Evolutionary conservation across 225 moss, liverwort and hornwort species (phyloP).

Genomic region (Bryoerythrophyllum caledonicum): DNA sequence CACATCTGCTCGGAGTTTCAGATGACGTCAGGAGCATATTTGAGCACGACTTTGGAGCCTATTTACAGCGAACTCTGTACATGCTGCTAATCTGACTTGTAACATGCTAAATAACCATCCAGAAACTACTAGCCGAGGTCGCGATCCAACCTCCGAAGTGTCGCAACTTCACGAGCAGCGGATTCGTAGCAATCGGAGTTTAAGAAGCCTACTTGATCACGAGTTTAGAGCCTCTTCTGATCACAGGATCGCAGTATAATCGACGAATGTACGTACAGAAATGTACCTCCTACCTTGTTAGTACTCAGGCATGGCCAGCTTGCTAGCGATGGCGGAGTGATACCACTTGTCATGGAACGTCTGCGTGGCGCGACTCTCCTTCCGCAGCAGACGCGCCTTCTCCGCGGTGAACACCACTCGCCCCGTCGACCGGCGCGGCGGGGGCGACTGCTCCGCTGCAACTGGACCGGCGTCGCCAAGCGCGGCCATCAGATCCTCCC

Average conservation of each 20-base stretch:
- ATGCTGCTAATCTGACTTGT: not conserved
- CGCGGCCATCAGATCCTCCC: constrained; percentile 49
- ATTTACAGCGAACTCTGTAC: not conserved
- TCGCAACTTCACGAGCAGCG: constrained; percentile 22
- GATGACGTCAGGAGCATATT: not conserved
- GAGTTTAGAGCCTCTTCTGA: not conserved
- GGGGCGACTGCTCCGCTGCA: constrained; percentile 11
- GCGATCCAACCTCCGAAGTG: not conserved
- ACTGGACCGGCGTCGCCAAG: constrained; percentile 19
- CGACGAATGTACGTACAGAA: constrained; percentile 27
- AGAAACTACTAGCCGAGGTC: not conserved
- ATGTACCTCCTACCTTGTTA: not conserved
- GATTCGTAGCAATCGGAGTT: constrained; percentile 29
- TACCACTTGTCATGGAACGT: constrained; percentile 79
- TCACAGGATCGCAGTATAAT: constrained; percentile 19
- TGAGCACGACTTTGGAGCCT: too few relatives aligned
- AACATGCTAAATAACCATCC: not conserved
- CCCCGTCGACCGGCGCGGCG: constrained; percentile 9
- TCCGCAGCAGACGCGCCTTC: constrained; percentile 76
- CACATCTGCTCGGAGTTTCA: constrained; percentile 28
- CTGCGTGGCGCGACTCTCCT: constrained; percentile 53
- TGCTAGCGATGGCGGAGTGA: constrained; percentile 80
- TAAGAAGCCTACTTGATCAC: not conserved
- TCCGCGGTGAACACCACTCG: constrained; percentile 63
- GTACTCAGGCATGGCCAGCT: constrained; percentile 61